Evolutionary conservation across 352 stramenopile genomes (phyloP), one percentile per base, ranked within the genome.

Genomic region (Saprolegnia diclina): DNA sequence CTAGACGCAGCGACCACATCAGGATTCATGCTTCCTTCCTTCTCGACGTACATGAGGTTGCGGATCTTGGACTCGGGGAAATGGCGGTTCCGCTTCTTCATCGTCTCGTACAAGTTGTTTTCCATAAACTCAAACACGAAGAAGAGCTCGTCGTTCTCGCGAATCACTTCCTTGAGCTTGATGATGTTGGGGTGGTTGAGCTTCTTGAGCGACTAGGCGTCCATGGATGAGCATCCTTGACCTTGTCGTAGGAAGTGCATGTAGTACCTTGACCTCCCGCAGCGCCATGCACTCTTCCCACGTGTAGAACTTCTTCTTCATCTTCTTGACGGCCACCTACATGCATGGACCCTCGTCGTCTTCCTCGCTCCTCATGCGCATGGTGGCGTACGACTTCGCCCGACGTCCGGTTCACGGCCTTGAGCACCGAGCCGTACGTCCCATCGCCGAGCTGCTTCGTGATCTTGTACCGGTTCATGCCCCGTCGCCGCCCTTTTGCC

Each of bases 91-190:
- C 91, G 74, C 50, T 96, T 91, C 77, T 98, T 97, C 81, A 99
- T 98, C n/a, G 87, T 89, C 70, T 99, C 91, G 80, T 98, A 98
- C 48, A 99, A 76, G 69, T 98, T 99, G 71, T 88, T 89, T 74
- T 98, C 93, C 96, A 99, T 99, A 80, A 97, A 98, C 80, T 99
- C 97, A 73, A 99, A 99, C 0, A 99, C 95, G 75, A 99, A 99
- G 74, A 92, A 99, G 7, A 99, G 81, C 78, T 96, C 87, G 77
- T 98, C 89, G 67, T 98, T 97, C 76, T 99, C 97, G 21, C 94
- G 85, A 55, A 99, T 98, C 55, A 99, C 96, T 71, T 99, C 97
- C 71, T 98, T 98, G 29, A 99, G 85, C 76, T 98, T 97, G 72
- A 99, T 94, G 56, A 99, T 99, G 80, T 98, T 98, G 29, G 93